Evolutionary conservation across 352 stramenopile genomes (phyloP).

Genomic region (Plasmopara viticola): DNA sequence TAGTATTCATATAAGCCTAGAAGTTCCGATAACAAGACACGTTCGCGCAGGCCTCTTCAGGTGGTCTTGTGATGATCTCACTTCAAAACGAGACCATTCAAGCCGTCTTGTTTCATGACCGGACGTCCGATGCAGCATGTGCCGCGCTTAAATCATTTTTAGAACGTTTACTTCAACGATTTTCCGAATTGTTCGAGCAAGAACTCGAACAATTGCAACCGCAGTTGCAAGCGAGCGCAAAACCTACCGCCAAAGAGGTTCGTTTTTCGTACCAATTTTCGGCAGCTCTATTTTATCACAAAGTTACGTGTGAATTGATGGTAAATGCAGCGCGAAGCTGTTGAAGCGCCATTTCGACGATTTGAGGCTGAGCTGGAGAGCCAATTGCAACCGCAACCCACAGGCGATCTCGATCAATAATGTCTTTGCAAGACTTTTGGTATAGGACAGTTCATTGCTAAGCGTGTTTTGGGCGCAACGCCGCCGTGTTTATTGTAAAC

Average conservation of each 20-base stretch:
- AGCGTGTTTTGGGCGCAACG: too few species aligned
- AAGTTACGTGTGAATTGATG: background rate
- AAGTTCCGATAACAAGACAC: background rate
- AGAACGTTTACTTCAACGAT: conserved; percentile 42
- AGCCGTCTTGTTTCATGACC: conserved; percentile 74
- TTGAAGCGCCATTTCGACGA: conserved; percentile 28
- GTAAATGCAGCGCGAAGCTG: conserved; percentile 25
- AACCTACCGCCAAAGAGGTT: conserved; percentile 29
- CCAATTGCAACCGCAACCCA: conserved; percentile 20
- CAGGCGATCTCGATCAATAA: conserved; percentile 15
- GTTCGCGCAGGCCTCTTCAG: conserved; percentile 24
- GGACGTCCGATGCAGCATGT: conserved; percentile 40
- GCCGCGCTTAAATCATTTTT: conserved; percentile 53
- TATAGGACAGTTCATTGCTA: too few species aligned
- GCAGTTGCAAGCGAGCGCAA: conserved; percentile 37
- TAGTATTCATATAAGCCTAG: background rate
- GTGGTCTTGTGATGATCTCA: conserved; percentile 69
- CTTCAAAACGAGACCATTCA: conserved; percentile 54
- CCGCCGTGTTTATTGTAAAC: background rate
- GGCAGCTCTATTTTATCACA: conserved; percentile 1
- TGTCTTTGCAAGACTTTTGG: background rate
- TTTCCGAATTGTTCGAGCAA: conserved; percentile 34
- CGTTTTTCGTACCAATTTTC: conserved; percentile 3
- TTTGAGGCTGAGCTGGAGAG: conserved; percentile 28
- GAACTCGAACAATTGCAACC: conserved; percentile 42